Evolutionary conservation across 129 eudicot species (phyloP).

Genomic region (Helichrysum umbraculigerum): DNA sequence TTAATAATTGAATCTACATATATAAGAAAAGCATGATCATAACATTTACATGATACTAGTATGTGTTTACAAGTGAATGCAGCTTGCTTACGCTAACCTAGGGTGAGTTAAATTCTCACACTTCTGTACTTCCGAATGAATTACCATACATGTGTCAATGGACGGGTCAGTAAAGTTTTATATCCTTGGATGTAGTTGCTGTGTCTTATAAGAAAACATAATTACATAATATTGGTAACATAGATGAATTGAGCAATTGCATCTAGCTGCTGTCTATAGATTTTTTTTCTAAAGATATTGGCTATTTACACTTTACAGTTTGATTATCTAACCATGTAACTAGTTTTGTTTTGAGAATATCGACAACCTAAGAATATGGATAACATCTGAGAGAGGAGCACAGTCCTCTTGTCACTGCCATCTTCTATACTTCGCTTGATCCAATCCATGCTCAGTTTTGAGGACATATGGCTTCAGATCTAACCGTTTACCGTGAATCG

Average conservation of each 20-base stretch:
- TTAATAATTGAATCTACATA: background rate
- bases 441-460: background rate
- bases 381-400: constrained; percentile 10
- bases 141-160: background rate
- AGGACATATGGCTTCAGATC: background rate
- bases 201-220: background rate
- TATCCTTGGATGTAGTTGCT: constrained; percentile 1
- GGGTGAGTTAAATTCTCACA: background rate
- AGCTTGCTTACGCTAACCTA: constrained; percentile 7
- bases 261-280: background rate
- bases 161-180: background rate
- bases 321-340: background rate
- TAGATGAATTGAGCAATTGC: background rate
- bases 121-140: background rate
- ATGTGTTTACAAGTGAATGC: constrained; percentile 1
- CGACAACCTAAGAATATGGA: constrained; percentile 6
- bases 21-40: background rate
- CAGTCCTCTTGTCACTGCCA: constrained; percentile 4
- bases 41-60: background rate
- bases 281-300: background rate
- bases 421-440: constrained; percentile 7
- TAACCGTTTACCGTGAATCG: background rate
- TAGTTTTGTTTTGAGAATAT: background rate
- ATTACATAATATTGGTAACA: background rate
- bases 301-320: background rate